phyloP scores from a whole-genome alignment of 495 filamentous ascomycete genomes.

The Hypoxylon lenormandii region DNA sequence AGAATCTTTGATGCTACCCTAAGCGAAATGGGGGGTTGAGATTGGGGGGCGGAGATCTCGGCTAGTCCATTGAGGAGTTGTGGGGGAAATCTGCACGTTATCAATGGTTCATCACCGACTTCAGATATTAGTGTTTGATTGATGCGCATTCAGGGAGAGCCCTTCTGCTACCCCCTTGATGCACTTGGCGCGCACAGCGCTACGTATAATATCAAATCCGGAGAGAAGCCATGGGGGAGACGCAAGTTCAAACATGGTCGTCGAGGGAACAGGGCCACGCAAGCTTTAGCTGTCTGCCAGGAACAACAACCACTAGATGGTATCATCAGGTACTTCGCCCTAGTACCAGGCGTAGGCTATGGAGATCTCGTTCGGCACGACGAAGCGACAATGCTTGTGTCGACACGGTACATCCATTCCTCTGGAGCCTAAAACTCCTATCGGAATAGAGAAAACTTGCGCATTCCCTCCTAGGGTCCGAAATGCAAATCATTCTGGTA shows the following conservation, averaged over 20 bases:
- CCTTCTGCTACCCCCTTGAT: constrained; percentile 12
- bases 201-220: constrained; percentile 11
- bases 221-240: constrained; percentile 10
- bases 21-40: constrained; percentile 37
- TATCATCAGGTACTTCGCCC: background rate
- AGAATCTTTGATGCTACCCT: constrained; percentile 36
- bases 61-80: constrained; percentile 39
- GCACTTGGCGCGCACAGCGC: constrained; percentile 17
- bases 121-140: constrained; percentile 38
- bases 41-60: constrained; percentile 42
- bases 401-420: constrained; percentile 26
- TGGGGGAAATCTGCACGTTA: constrained; percentile 44
- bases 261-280: constrained; percentile 6
- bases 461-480: constrained; percentile 7
- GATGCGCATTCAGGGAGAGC: constrained; percentile 21
- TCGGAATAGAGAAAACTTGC: constrained; percentile 24
- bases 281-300: constrained; percentile 6
- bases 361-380: constrained; percentile 30
- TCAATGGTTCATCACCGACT: constrained; percentile 38
- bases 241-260: constrained; percentile 7
- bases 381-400: constrained; percentile 32
- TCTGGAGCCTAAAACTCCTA: constrained; percentile 26
- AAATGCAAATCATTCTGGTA: constrained; percentile 8
- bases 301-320: constrained; percentile 1
- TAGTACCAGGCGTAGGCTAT: constrained; percentile 24